These are phyloP conservation scores for Coemansia pectinata DNA, from an alignment of 192 early-diverging fungal species.

Conservation along the genomic window DNA sequence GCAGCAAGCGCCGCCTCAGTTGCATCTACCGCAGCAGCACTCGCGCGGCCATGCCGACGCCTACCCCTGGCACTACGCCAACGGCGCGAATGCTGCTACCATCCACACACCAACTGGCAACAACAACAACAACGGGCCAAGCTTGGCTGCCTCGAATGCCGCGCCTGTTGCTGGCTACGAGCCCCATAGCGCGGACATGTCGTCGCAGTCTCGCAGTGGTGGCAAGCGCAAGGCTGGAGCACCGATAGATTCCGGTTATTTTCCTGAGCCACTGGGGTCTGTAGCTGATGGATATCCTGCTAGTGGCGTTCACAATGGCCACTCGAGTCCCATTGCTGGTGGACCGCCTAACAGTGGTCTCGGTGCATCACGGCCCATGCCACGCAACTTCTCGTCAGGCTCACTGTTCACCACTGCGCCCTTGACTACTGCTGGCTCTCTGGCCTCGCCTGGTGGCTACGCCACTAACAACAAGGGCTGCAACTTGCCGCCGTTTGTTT, in stretches of 20 bases:
- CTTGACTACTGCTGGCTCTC: constrained; percentile 7
- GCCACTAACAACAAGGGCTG: constrained; percentile 23
- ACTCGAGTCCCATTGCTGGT: constrained; percentile 14
- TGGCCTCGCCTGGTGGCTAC: constrained; percentile 17
- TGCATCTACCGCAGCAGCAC: constrained; percentile 10
- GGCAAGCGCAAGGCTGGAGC: constrained; percentile 44
- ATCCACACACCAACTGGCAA: constrained; percentile 8
- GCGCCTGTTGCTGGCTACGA: background rate
- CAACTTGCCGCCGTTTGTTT: constrained; percentile 36
- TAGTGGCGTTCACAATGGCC: constrained; percentile 9
- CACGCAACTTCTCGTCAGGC: constrained; percentile 30
- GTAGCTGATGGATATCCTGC: background rate
- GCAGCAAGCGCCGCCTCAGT: constrained; percentile 9
- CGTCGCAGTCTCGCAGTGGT: constrained; percentile 20
- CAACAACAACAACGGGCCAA: background rate
- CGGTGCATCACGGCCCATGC: constrained; percentile 14
- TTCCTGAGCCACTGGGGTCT: constrained; percentile 28
- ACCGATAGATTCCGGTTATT: constrained; percentile 45
- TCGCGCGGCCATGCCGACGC: constrained; percentile 13
- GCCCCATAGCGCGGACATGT: background rate
- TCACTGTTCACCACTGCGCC: constrained; percentile 18
- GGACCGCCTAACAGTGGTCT: constrained; percentile 8
- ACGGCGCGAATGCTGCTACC: background rate
- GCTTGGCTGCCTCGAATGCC: background rate
- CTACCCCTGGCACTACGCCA: constrained; percentile 31